These are phyloP conservation scores for Alternaria arborescens DNA, from an alignment of 2,329 filamentous ascomycete genomes.

Conservation along the genomic window DNA sequence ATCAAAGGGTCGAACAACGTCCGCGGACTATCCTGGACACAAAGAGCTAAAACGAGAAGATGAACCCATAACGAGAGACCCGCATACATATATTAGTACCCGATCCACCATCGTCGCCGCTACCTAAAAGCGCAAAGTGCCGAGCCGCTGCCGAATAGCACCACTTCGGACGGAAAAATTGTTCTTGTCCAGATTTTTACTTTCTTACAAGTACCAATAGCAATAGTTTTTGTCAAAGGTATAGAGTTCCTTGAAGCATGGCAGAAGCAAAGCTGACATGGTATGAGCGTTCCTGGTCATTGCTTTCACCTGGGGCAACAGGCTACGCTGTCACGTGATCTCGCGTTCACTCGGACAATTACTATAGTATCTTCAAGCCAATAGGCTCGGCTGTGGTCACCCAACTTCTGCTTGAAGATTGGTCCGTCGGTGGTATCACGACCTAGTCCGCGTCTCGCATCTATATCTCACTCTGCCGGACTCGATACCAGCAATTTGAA, in stretches of 20 bases:
- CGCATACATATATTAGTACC: not conserved
- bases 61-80: not conserved
- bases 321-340: conserved; percentile 22
- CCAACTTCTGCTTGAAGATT: conserved; percentile 2
- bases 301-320: conserved; percentile 19
- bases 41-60: not conserved
- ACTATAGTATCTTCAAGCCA: conserved; percentile 1
- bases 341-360: conserved; percentile 11
- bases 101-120: conserved; percentile 17
- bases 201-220: not conserved
- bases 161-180: conserved; percentile 22
- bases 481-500: not conserved
- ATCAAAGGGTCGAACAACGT: not conserved
- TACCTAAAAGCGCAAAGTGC: conserved; percentile 25
- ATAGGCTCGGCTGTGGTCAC: conserved; percentile 22
- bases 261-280: conserved; percentile 18
- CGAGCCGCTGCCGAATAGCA: conserved; percentile 24
- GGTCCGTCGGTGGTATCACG: not conserved
- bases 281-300: conserved; percentile 17
- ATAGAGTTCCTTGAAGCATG: conserved; percentile 8
- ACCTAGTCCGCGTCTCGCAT: not conserved
- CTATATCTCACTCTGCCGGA: not conserved
- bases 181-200: conserved; percentile 12
- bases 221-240: conserved; percentile 8
- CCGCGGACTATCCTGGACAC: not conserved